Evolutionary conservation across 345 rosid genomes (phyloP).

Genomic region (Citrus reticulata): DNA sequence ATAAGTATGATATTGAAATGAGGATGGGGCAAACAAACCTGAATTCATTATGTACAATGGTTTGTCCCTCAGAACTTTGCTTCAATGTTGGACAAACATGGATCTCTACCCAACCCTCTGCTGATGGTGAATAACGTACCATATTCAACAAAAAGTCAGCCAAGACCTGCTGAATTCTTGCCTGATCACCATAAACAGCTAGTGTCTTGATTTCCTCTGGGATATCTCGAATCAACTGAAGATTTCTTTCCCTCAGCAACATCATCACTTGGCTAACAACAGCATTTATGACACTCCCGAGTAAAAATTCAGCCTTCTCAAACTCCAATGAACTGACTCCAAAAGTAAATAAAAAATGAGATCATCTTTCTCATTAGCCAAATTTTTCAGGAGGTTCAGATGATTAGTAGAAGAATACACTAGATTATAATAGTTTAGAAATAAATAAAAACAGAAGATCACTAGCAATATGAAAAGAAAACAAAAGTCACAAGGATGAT

Average conservation of each 20-base stretch:
- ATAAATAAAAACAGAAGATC: neutral
- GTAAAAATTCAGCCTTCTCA: slow-evolving; percentile 66
- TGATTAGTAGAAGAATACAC: neutral
- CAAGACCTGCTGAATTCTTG: slow-evolving; percentile 84
- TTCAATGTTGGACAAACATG: slow-evolving; percentile 61
- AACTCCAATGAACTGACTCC: slow-evolving; percentile 68
- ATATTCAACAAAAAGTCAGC: slow-evolving; percentile 88
- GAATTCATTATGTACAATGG: slow-evolving; percentile 60
- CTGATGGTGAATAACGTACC: slow-evolving; percentile 70
- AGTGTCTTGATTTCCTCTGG: slow-evolving; percentile 84
- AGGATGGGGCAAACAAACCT: slow-evolving; percentile 40
- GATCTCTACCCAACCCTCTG: slow-evolving; percentile 90
- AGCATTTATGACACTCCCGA: slow-evolving; percentile 85
- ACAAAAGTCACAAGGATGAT: neutral
- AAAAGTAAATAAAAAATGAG: slow-evolving; percentile 17
- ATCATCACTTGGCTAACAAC: slow-evolving; percentile 96
- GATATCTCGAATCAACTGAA: slow-evolving; percentile 91
- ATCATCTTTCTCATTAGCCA: slow-evolving; percentile 18
- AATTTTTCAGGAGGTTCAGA: neutral
- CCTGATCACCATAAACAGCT: slow-evolving; percentile 85
- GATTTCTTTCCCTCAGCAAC: slow-evolving; percentile 67
- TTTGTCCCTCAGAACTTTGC: slow-evolving; percentile 47
- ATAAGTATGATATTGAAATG: neutral
- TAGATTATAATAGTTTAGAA: neutral
- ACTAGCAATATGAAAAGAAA: neutral